Evolutionary conservation across 2,329 filamentous ascomycete species (phyloP).

Genomic region (Chaetomiaceae sp.): DNA sequence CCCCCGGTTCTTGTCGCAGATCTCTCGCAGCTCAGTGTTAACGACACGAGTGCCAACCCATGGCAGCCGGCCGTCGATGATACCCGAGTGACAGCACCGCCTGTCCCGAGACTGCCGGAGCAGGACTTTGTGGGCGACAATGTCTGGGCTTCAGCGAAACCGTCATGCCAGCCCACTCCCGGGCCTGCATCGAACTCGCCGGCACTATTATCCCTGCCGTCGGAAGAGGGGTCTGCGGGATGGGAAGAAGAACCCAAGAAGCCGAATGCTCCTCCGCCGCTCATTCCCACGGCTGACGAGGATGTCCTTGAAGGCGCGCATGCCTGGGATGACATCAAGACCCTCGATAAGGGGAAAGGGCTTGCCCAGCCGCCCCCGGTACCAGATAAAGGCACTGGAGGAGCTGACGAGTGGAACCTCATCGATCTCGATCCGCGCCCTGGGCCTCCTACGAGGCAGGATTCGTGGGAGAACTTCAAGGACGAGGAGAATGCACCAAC

Average conservation of each 20-base stretch:
- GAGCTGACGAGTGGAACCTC: conserved; percentile 46
- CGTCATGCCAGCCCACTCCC: conserved; percentile 32
- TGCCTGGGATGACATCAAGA: conserved; percentile 47
- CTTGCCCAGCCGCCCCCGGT: conserved; percentile 27
- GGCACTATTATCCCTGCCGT: conserved; percentile 35
- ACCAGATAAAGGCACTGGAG: conserved; percentile 6
- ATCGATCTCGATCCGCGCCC: conserved; percentile 41
- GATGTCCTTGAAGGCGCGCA: conserved; percentile 41
- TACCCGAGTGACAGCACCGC: conserved; percentile 23
- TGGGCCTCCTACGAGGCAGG: conserved; percentile 33
- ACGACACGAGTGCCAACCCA: conserved; percentile 42
- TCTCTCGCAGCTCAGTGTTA: conserved; percentile 41
- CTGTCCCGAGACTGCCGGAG: conserved; percentile 26
- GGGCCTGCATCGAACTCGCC: conserved; percentile 31
- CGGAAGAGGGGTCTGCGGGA: conserved; percentile 37
- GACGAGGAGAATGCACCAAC: conserved; percentile 23
- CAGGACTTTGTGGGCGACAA: conserved; percentile 31
- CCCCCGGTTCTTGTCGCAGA: conserved; percentile 20
- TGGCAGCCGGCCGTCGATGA: conserved; percentile 39
- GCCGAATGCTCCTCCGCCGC: conserved; percentile 22
- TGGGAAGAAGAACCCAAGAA: conserved; percentile 38
- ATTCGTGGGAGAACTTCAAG: conserved; percentile 39
- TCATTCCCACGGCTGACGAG: conserved; percentile 26
- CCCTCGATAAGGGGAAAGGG: conserved; percentile 40
- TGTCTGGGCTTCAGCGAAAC: conserved; percentile 34